Evolutionary conservation across 352 stramenopile genomes (phyloP), one percentile per base, ranked within the genome.

Genomic region (Globisporangium orthogonon): DNA sequence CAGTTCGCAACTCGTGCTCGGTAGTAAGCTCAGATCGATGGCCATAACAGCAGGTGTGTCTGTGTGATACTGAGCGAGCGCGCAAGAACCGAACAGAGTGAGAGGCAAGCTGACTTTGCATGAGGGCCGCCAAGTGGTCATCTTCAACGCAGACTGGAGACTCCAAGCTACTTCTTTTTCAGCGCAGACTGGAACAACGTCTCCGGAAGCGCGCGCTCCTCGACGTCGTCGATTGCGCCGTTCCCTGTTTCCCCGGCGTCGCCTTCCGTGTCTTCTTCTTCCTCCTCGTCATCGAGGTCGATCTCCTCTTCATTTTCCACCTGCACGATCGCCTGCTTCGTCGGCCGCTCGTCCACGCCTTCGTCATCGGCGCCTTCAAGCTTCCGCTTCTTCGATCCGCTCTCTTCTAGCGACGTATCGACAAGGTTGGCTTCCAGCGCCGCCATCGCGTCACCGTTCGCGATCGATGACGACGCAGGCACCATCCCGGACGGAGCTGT

Each of bases 221-320:
- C 78, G 43, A 87, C 65, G 7, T 83, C 68, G 5, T 39, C 43
- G 29, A 13, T 37, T 13, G 30, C 48, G 11, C n/a, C 30, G 6
- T 54, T 35, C n/a, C 14, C 48, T 30, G 48, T 4, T 2, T 23
- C 10, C 2, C 18, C 15, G 37, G 31, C n/a, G 11, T 45, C 58
- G 29, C 48, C 56, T 31, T 66, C 47, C 31, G 57, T 47, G 30
- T 63, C 63, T 57, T 35, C 65, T 17, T 86, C 75, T 1, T 86
- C 71, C 11, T 83, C 82, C 59, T 95, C 82, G 50, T 96, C 86
- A 52, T 97, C 93, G 49, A 97, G 70, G 50, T 98, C 89, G 58
- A 98, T 98, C 58, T 98, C 93, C 77, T 97, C 89, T 58, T 91
- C 86, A 54, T 93, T 94, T 18, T 63, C 54, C 50, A 91, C 72